Base-by-base conservation (phyloP, 768 basidiomycete species). In the Pulveroboletus sp. region DNA sequence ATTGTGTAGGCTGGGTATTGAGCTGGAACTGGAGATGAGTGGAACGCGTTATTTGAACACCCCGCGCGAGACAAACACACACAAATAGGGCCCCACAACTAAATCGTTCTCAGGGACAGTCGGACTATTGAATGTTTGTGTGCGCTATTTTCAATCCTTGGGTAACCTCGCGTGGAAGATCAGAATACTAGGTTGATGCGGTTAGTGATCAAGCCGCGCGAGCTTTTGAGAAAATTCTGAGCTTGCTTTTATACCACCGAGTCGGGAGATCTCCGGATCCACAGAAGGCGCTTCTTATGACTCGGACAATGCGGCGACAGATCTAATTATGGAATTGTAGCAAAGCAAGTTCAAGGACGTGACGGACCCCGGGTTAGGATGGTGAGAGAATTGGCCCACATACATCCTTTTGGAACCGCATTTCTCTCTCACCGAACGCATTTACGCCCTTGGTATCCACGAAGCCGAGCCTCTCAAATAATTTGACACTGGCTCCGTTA, bases 381-480 rank as follows among this genome's bases (percentile, higher is more conserved):
- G 17, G 36, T 50, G 54, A 19, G 55, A 47, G 41, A 46, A 45
- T 29, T 9, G 26, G 6, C 14, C 31, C 24, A n/a, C 11, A 6
- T 26, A n/a, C 23, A 9, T 30, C 13, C n/a, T 19, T 19, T 20
- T 13, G 20, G 23, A 54, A 67, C 23, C 86, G 78, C 81, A 96
- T 78, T 71, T 95, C 93, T 14, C 90, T 78, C 68, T 97, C 91
- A 30, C 78, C 72, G 56, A 93, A 97, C 10, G 89, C 84, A 43
- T 82, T 77, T 14, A 85, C 82, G 11, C 71, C 68, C 61, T 86
- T 87, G 10, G 79, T 81, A 30, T 86, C 69, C 16, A 61, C 63
- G 59, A 96, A 96, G 0, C 89, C 92, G 1, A 96, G 77, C 53
- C 78, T 79, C 58, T 78, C 69, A 59, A 96, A 96, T 9, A 96